Evolutionary conservation across 352 stramenopile genomes (phyloP).

Genomic region (Phytophthora sansomeana): DNA sequence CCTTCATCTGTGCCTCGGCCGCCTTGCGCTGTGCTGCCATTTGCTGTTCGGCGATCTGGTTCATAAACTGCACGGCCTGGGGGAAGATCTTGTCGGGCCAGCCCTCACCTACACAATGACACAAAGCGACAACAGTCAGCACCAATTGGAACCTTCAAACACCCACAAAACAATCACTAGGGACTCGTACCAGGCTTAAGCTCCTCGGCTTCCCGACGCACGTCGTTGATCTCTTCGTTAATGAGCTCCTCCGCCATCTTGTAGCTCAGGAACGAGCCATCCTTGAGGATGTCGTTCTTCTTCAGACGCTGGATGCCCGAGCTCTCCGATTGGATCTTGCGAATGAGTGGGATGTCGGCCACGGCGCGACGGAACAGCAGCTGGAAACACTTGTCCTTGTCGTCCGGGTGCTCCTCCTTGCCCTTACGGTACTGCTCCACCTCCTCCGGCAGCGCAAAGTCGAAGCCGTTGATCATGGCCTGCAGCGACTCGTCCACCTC

Average conservation of each 20-base stretch:
- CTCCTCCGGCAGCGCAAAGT: slow-evolving; percentile 86
- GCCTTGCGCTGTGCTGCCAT: slow-evolving; percentile 82
- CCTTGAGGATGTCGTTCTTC: slow-evolving; percentile 91
- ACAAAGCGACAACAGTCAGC: not conserved
- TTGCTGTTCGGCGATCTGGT: slow-evolving; percentile 88
- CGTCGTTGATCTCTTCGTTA: slow-evolving; percentile 89
- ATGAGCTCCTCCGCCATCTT: slow-evolving; percentile 90
- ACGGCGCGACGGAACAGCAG: slow-evolving; percentile 86
- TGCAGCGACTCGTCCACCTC: slow-evolving; percentile 83
- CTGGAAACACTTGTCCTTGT: slow-evolving; percentile 80
- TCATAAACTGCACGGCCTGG: slow-evolving; percentile 91
- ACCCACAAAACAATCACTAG: too few relatives aligned
- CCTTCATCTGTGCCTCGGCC: slow-evolving; percentile 75
- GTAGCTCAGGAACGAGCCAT: slow-evolving; percentile 89
- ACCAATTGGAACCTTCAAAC: not conserved
- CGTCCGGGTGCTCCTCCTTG: slow-evolving; percentile 68
- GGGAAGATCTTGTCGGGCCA: slow-evolving; percentile 91
- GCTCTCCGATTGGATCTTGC: slow-evolving; percentile 89
- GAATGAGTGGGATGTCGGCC: slow-evolving; percentile 86
- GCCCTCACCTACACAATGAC: slow-evolving; percentile 60
- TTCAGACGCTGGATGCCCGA: slow-evolving; percentile 86
- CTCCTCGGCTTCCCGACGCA: slow-evolving; percentile 79
- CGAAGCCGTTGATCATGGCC: slow-evolving; percentile 91
- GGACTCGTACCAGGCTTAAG: slow-evolving; percentile 74
- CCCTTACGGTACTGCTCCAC: slow-evolving; percentile 80